Percentiles rank a stretch among this genome's conserved stretches.
These are phyloP conservation scores for Ogataea minuta DNA, from an alignment of 805 yeast genomes.

Conservation along the genomic window DNA sequence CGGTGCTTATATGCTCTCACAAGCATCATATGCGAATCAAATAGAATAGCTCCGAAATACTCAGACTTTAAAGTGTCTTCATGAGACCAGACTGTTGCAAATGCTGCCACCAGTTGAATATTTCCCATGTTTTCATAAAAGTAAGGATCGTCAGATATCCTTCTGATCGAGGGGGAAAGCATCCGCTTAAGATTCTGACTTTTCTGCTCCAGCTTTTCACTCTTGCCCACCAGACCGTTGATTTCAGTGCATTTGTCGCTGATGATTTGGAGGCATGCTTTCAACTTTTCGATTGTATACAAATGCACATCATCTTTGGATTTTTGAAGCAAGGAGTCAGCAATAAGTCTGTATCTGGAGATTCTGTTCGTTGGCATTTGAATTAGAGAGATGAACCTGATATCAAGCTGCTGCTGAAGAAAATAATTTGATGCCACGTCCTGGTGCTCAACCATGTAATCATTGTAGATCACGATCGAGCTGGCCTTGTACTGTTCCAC, in stretches of 20 bases:
- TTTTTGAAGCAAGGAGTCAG: constrained; percentile 40
- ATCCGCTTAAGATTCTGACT: constrained; percentile 17
- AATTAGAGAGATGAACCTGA: constrained; percentile 51
- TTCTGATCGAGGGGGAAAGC: constrained; percentile 10
- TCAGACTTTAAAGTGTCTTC: constrained; percentile 15
- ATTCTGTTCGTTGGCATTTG: constrained; percentile 54
- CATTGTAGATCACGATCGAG: constrained; percentile 21
- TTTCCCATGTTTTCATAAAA: constrained; percentile 48
- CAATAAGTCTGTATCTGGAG: constrained; percentile 48
- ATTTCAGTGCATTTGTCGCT: constrained; percentile 23
- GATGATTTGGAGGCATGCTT: constrained; percentile 29
- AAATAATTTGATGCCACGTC: constrained; percentile 26
- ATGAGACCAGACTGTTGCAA: constrained; percentile 40
- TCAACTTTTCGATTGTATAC: constrained; percentile 24
- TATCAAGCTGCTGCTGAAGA: constrained; percentile 44
- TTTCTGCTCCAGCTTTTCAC: constrained; percentile 19
- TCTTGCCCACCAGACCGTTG: constrained; percentile 24
- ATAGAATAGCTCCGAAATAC: constrained; percentile 40
- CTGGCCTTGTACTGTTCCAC: constrained; percentile 27
- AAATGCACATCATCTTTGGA: constrained; percentile 23
- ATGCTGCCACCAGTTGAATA: constrained; percentile 43
- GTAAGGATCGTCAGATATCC: constrained; percentile 21
- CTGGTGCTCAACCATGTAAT: constrained; percentile 30
- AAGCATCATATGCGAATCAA: constrained; percentile 50
- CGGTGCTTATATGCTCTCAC: constrained; percentile 28